phyloP scores from a whole-genome alignment of 371 early-diverging fungal species.

The Nematocida ironsii region DNA sequence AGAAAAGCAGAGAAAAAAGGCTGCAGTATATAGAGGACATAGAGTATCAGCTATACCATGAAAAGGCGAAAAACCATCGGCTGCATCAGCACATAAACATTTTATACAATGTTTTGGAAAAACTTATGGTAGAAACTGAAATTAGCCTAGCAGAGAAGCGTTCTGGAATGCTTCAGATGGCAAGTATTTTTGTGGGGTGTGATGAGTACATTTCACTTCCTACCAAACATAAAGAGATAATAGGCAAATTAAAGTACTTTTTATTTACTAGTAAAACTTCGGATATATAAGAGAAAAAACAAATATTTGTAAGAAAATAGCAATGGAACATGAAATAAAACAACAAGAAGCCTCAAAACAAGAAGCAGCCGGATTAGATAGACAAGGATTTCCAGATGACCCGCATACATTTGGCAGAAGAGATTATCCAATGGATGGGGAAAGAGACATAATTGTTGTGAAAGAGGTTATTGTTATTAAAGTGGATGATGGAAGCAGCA shows the following conservation, averaged over 20 bases:
- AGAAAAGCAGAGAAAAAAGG: conserved; percentile 69
- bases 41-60: conserved; percentile 60
- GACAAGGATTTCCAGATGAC: neutral
- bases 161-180: neutral
- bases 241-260: neutral
- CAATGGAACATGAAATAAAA: conserved; percentile 2
- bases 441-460: conserved; percentile 34
- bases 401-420: neutral
- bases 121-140: conserved; percentile 21
- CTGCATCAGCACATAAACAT: conserved; percentile 57
- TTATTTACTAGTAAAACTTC: conserved; percentile 10
- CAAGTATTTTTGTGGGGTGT: neutral
- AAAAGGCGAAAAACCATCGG: conserved; percentile 39
- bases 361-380: neutral
- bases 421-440: neutral
- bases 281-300: conserved; percentile 14
- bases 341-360: neutral
- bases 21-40: conserved; percentile 44
- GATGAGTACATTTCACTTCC: conserved; percentile 5
- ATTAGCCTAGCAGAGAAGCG: neutral
- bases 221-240: conserved; percentile 1
- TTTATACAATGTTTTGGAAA: conserved; percentile 53
- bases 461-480: conserved; percentile 39
- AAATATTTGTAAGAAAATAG: conserved; percentile 19
- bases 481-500: conserved; percentile 24